phyloP scores from a whole-genome alignment of 2,329 filamentous ascomycete genomes.

The Elsinoe batatas region DNA sequence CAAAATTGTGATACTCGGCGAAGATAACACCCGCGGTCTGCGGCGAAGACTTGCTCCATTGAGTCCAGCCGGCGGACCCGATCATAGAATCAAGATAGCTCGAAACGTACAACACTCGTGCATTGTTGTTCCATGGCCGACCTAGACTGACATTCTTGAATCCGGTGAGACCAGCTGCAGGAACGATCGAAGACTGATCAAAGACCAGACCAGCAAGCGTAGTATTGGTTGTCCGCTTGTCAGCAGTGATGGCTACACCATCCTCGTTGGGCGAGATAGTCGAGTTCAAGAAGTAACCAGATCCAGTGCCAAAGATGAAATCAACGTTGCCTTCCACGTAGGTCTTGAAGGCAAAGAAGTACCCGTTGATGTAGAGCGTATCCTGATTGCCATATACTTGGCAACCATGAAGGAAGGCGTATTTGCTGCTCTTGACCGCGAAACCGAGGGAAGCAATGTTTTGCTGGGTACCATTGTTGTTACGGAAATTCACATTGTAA shows the following conservation, averaged over 20 bases:
- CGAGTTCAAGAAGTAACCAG: slow-evolving; percentile 35
- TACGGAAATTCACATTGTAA: slow-evolving; percentile 33
- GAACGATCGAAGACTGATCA: slow-evolving; percentile 28
- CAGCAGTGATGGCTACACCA: slow-evolving; percentile 29
- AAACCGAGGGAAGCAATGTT: slow-evolving; percentile 33
- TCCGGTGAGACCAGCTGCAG: slow-evolving; percentile 23
- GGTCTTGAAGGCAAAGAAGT: slow-evolving; percentile 32
- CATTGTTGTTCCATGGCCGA: slow-evolving; percentile 20
- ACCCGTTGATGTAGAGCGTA: slow-evolving; percentile 29
- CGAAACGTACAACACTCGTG: slow-evolving; percentile 19
- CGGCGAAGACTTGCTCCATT: slow-evolving; percentile 24
- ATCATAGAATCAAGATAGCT: slow-evolving; percentile 18
- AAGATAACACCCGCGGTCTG: slow-evolving; percentile 23
- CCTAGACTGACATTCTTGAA: slow-evolving; percentile 22
- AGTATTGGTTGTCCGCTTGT: slow-evolving; percentile 32
- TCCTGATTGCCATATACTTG: slow-evolving; percentile 33
- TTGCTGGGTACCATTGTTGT: slow-evolving; percentile 30
- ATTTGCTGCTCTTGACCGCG: slow-evolving; percentile 34
- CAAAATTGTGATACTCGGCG: slow-evolving; percentile 30
- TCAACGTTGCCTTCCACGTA: slow-evolving; percentile 35
- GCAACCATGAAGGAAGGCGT: slow-evolving; percentile 30
- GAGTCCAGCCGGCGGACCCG: slow-evolving; percentile 22
- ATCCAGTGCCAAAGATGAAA: slow-evolving; percentile 36
- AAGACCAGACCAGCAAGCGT: slow-evolving; percentile 32
- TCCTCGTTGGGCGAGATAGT: slow-evolving; percentile 31